Evolutionary conservation across 129 eudicot genomes (phyloP), one percentile per base, ranked within the genome.

Genomic region (Tanacetum coccineum): DNA sequence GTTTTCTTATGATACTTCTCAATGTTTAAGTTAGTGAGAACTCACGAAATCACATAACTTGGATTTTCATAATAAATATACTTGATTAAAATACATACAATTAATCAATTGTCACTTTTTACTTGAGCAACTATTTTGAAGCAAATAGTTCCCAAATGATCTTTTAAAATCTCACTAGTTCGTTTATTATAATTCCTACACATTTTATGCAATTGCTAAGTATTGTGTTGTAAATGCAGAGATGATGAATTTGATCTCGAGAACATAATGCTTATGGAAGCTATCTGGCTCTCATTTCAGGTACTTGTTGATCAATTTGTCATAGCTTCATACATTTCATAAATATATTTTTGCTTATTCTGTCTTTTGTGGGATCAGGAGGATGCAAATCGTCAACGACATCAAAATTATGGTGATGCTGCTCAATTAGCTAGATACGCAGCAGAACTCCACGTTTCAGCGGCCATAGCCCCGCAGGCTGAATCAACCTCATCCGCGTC

Each of bases 181-280:
- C 6, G 17, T 48, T 49, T 14, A 49, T 51, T 18, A 14, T 30
- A 51, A 28, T 49, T 49, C 15, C n/a, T 51, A 67, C 26, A 9
- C 28, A 28, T 9, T 14, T 30, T 30, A 11, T 30, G 45, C 45
- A 13, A 11, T 30, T 15, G 25, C 51, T 64, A 19, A 46, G 4
- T 22, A 47, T 66, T 57, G 57, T 45, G 49, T 59, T 45, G 59
- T 15, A 18, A 71, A 44, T 77, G 66, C 85, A 91, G 97, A 80
- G 56, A 74, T 28, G 96, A 85, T 49, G 97, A 78, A 49, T 80
- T 79, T 48, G 96, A 91, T 78, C 91, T 83, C 46, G 98, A 91
- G 76, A 95, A 91, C 73, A 83, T 91, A 66, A 91, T 91, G 98
- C 87, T 91, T 44, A 87, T 88, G 98, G 95, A 91, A 83, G 98